Evolutionary conservation across 2,329 filamentous ascomycete genomes (phyloP), one percentile per base, ranked within the genome.

Genomic region (Colletotrichum costaricense): DNA sequence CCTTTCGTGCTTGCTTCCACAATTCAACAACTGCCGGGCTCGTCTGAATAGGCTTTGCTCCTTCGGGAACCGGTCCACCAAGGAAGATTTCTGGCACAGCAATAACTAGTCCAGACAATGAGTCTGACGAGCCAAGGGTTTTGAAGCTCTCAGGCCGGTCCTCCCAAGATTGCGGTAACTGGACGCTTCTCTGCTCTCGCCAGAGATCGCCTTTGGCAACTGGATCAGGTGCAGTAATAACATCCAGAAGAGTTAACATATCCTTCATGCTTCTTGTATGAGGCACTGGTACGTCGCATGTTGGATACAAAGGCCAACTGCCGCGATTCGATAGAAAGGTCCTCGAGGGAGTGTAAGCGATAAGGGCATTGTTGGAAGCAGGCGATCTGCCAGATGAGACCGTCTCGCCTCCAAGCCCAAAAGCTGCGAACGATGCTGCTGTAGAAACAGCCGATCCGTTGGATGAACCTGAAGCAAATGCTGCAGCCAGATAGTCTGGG

Each of bases 381-480:
- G 38, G 38, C 38, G 38, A 42, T 8, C 88, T 79, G 3, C 88
- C 88, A 1, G 86, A 88, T 3, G 85, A 87, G 1, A 89, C 86
- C 1, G 88, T 89, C 78, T 90, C 88, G 4, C 81, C 83, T 1
- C 85, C 88, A 69, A 89, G 79, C 1, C 86, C 87, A 69, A 89
- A 89, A 0, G 81, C 84, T 14, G 83, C 86, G 73, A 89, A 86
- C 38, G 83, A 86, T 1, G 86, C 81, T 3, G 87, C 81, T 0
- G 84, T 85, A 0, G 87, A 83, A 0, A 85, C 86, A 0, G 83
- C 88, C 1, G 85, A 86, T 4, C 88, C 88, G 74, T 89, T 89
- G 0, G 88, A 89, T 0, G 87, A 89, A 0, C 88, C 88, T 1
- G 87, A 89, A 0, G 84, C 86, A 76, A 87, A 89, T 0, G 86